Base-by-base conservation (phyloP, 176 grass and related monocot species). In the Olyra latifolia region DNA sequence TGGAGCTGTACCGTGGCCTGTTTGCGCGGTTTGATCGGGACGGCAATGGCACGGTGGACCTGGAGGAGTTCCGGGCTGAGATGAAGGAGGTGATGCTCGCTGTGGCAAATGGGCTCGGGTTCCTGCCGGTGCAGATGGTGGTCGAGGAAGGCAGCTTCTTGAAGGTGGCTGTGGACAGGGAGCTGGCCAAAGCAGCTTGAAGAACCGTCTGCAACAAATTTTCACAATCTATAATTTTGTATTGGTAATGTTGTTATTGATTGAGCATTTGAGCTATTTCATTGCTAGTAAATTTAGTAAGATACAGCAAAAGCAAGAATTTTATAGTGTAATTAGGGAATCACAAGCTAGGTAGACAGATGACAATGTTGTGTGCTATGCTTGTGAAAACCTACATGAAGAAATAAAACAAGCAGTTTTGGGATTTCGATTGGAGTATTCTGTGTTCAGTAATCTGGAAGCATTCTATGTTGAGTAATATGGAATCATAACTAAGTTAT, bases 51-150 rank as follows among this genome's bases (percentile, higher is more conserved):
- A 45, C 69, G 7, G 89, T 91, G 59, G 91, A 77, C 69, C 24
- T 59, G 1, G 71, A 94, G 10, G 94, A 97, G 66, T 91, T 91
- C 84, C 66, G 83, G 27, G 86, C 82, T 0, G 91, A 89, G 94
- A 97, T 89, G 91, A 83, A 80, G 82, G 91, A 97, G 80, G 69
- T 94, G 43, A 90, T 97, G 91, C 83, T 94, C 22, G 91, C 87
- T 14, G 91, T 97, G 15, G 91, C 91, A 1, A 76, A 30, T 49
- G 91, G 91, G 2, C 58, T 62, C 27, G 58, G 58, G 13, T 62
- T 62, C 58, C 25, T 62, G 13, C 58, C 27, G 58, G 58, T 30
- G 58, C 13, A 62, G 58, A 62, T 62, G 27, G 25, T 62, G 89
- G 0, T 88, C 35, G 84, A 86, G 76, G 84, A 86, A 74, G 84